Conservation (phyloP, 371 early-diverging fungal genomes). For the Apophysomyces ossiformis region DNA sequence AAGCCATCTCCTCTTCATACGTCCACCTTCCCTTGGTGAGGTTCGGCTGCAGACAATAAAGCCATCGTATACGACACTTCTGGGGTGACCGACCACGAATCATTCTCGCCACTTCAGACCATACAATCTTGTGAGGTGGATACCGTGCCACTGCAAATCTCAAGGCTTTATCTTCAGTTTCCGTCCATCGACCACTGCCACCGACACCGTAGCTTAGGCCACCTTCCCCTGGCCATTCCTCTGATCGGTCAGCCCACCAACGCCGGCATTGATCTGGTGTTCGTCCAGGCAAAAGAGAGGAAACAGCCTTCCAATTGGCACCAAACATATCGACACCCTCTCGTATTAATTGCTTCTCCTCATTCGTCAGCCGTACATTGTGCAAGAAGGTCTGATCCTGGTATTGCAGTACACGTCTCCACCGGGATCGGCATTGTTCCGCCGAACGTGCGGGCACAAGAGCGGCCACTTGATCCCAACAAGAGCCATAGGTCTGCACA, state of each 20-base stretch:
- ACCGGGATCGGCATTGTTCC: constrained; percentile 32
- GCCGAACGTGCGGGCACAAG: constrained; percentile 10
- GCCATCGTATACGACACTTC: constrained; percentile 37
- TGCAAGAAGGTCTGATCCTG: background rate
- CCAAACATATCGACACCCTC: constrained; percentile 54
- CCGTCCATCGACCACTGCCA: constrained; percentile 23
- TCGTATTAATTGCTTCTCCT: constrained; percentile 32
- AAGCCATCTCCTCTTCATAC: constrained; percentile 34
- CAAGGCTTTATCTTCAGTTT: constrained; percentile 34
- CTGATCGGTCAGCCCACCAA: constrained; percentile 30
- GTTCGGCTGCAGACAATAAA: constrained; percentile 12
- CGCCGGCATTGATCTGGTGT: constrained; percentile 40
- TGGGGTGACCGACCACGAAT: constrained; percentile 28
- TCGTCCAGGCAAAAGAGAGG: constrained; percentile 36
- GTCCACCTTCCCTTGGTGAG: constrained; percentile 33
- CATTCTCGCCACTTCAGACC: constrained; percentile 33
- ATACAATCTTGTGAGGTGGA: constrained; percentile 17
- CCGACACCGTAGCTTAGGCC: background rate
- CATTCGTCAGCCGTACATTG: constrained; percentile 22
- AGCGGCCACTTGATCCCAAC: constrained; percentile 26
- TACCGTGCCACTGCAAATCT: constrained; percentile 28
- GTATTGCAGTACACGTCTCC: constrained; percentile 22
- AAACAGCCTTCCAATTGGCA: constrained; percentile 42
- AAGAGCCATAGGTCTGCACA: constrained; percentile 5
- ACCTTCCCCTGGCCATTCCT: background rate